phyloP scores from a whole-genome alignment of 345 rosid species.

The Isatis tinctoria region DNA sequence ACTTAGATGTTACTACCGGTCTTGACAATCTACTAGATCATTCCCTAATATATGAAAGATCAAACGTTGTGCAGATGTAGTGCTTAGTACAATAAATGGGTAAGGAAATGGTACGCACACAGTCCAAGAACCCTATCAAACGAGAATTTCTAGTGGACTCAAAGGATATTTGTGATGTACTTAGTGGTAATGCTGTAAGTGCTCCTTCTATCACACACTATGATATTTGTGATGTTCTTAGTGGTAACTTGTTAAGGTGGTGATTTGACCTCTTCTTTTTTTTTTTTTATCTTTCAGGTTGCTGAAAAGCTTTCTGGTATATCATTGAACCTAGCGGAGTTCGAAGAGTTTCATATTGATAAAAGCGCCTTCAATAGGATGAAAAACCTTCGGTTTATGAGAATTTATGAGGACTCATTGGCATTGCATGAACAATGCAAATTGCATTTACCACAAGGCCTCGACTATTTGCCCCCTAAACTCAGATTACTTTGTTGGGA shows the following conservation, averaged over 20 bases:
- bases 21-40: neutral
- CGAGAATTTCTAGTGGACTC: constrained; percentile 14
- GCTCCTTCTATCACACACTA: neutral
- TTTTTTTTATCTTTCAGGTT: neutral
- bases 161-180: constrained; percentile 12
- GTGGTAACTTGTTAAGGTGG: neutral
- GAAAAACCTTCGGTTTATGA: constrained; percentile 16
- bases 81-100: constrained; percentile 26
- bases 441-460: neutral
- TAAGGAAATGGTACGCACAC: neutral
- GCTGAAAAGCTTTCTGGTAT: constrained; percentile 17
- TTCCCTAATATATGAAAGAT: constrained; percentile 1
- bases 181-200: constrained; percentile 14
- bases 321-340: neutral
- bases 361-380: neutral
- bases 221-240: constrained; percentile 7
- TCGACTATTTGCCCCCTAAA: neutral
- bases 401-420: neutral
- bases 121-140: constrained; percentile 5
- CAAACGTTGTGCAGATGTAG: neutral
- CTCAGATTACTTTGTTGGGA: neutral
- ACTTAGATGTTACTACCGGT: neutral
- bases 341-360: neutral
- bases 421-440: neutral
- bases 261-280: neutral